Conservation (phyloP, 495 filamentous ascomycete genomes). For the Penicillium mononematosum region DNA sequence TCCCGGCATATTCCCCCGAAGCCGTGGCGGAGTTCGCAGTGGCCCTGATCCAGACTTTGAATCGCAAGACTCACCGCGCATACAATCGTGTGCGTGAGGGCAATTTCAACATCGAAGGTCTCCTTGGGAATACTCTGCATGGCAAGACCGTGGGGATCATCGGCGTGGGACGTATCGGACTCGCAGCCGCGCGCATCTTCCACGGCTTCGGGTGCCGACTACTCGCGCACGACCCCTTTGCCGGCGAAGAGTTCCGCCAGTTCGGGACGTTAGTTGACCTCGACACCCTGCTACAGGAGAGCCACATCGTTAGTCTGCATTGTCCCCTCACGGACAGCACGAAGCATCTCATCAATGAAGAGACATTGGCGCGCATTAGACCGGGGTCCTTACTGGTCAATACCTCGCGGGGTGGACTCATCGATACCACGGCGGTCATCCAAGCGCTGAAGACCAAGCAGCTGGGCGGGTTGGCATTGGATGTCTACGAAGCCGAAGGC, state of each 20-base stretch:
- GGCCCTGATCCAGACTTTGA: slow-evolving; percentile 65
- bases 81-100: slow-evolving; percentile 72
- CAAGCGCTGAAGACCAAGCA: slow-evolving; percentile 57
- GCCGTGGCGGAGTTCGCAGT: slow-evolving; percentile 72
- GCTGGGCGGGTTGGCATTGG: slow-evolving; percentile 72
- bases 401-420: slow-evolving; percentile 63
- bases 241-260: slow-evolving; percentile 43
- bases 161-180: slow-evolving; percentile 38
- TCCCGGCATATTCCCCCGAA: slow-evolving; percentile 69
- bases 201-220: slow-evolving; percentile 62
- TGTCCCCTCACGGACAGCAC: slow-evolving; percentile 62
- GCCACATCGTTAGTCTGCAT: slow-evolving; percentile 63
- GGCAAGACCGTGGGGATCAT: slow-evolving; percentile 56
- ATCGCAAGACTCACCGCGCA: slow-evolving; percentile 68
- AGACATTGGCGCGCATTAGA: slow-evolving; percentile 55
- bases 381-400: slow-evolving; percentile 62
- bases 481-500: slow-evolving; percentile 81
- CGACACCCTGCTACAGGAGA: slow-evolving; percentile 51
- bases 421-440: slow-evolving; percentile 59
- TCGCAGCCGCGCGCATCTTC: slow-evolving; percentile 45
- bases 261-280: slow-evolving; percentile 55
- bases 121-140: slow-evolving; percentile 59
- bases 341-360: slow-evolving; percentile 58
- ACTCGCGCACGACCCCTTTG: slow-evolving; percentile 58
- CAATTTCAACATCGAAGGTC: slow-evolving; percentile 65